Evolutionary conservation across 805 yeast species (phyloP), one percentile per base, ranked within the genome.

Genomic region (Saturnispora galanensis): DNA sequence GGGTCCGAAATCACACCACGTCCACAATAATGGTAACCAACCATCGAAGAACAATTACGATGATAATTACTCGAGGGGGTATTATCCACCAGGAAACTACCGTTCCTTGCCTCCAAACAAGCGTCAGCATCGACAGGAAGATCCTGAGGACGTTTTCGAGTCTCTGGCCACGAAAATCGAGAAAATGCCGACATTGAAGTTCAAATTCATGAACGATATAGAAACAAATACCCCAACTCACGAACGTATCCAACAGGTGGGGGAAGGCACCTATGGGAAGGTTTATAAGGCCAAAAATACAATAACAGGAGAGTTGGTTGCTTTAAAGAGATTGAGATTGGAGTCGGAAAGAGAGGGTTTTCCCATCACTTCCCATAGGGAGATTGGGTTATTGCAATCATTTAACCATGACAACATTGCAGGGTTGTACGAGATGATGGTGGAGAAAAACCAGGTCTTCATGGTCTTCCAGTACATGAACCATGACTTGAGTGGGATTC

Each of bases 231-330:
- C 53, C 61, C 70, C 71, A 10, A 58, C 74, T 2, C 87, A 83
- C 60, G 81, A 81, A 51, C 69, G 89, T 44, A 76, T 85, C 1
- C 72, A 76, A 35, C 97, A 93, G 58, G 97, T 93, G 5, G 98
- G 98, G n/a, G 97, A 93, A 64, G 98, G 98, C 9, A 93, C 97
- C 0, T 93, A 93, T 61, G 98, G 98, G 15, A 88, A 86, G 59
- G 99, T 93, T 16, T 88, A 84, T 66, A 87, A 88, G 58, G 96
- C 96, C 0, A 70, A 68, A 40, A 88, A 93, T 59, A 64, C 65
- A 12, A 66, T 76, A 5, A 85, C 96, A 0, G 71, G 76, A 2
- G 78, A 75, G 47, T 66, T 73, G 51, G 93, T 88, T n/a, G 98
- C 98, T 1, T 67, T 93, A 56, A 93, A 93, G 59, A 74, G 81